phyloP scores from a whole-genome alignment of 1,139 yeast genomes.

The Kodamaea suecica region DNA sequence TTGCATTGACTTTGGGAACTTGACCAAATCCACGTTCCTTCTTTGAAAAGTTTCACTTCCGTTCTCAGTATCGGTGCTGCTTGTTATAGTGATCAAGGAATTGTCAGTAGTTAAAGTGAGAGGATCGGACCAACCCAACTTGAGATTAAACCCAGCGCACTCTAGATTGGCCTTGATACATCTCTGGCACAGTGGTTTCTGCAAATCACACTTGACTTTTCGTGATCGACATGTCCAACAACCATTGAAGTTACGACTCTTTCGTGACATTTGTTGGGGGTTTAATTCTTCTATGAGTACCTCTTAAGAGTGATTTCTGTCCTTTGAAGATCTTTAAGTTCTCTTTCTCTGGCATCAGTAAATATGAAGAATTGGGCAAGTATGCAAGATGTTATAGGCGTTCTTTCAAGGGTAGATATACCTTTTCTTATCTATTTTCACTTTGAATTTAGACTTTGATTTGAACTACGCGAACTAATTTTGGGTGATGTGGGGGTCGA shows the following conservation, averaged over 20 bases:
- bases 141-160: conserved; percentile 42
- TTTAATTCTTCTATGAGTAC: too few relatives aligned
- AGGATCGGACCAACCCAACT: conserved; percentile 41
- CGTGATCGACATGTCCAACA: conserved; percentile 54
- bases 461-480: too few relatives aligned
- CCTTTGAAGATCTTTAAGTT: too few relatives aligned
- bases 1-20: conserved; percentile 30
- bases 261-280: conserved; percentile 28
- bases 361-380: too few relatives aligned
- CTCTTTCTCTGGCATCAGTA: too few relatives aligned
- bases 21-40: conserved; percentile 34
- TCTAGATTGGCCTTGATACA: conserved; percentile 39
- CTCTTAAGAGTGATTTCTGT: too few relatives aligned
- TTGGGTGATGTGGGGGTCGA: too few relatives aligned
- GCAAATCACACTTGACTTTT: conserved; percentile 50
- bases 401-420: too few relatives aligned
- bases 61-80: conserved; percentile 17
- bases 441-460: too few relatives aligned
- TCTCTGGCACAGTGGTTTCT: conserved; percentile 40
- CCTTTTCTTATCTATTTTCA: too few relatives aligned
- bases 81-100: conserved; percentile 9
- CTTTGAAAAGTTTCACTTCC: conserved; percentile 29
- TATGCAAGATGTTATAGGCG: too few relatives aligned
- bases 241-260: conserved; percentile 45
- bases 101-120: conserved; percentile 23